Evolutionary conservation across 1,284 basidiomycete species (phyloP).

Genomic region (Hemileia vastatrix): DNA sequence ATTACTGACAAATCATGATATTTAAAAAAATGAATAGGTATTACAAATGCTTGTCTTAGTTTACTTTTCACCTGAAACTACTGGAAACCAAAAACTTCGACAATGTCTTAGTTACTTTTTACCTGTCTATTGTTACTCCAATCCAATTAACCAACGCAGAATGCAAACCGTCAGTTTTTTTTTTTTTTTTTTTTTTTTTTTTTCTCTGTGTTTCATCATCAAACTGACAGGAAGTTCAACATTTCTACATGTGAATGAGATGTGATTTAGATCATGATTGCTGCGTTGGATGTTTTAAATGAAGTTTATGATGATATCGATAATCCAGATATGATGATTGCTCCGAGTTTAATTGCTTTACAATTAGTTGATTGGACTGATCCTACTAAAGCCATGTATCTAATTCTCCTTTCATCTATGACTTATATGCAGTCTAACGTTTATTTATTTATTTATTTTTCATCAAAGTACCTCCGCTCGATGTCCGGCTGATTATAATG

Average conservation of each 20-base stretch:
- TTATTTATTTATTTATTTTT: constrained; percentile 13
- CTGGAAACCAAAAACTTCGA: constrained; percentile 70
- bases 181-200: background rate
- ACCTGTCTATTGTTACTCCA: constrained; percentile 83
- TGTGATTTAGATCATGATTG: constrained; percentile 59
- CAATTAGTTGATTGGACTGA: constrained; percentile 92
- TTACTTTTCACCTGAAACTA: constrained; percentile 80
- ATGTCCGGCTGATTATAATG: constrained; percentile 40
- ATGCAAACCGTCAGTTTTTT: constrained; percentile 58
- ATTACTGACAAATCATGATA: background rate
- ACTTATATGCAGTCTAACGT: background rate
- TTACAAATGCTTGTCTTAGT: constrained; percentile 66
- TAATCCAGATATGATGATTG: constrained; percentile 65
- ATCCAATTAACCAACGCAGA: constrained; percentile 63
- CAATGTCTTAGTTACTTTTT: constrained; percentile 96
- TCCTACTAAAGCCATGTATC: constrained; percentile 66
- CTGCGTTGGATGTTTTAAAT: constrained; percentile 60
- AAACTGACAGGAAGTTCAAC: constrained; percentile 2
- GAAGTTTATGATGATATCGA: constrained; percentile 63
- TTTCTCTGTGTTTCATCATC: background rate
- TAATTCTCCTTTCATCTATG: constrained; percentile 26
- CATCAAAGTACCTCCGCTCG: constrained; percentile 27
- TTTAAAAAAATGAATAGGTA: constrained; percentile 50
- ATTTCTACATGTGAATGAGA: background rate
- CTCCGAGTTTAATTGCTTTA: constrained; percentile 66